Percentiles rank a stretch among this genome's conserved stretches.
Evolutionary conservation across 306 rosid genomes (phyloP).

Genomic region (Cicer chorassanicum): DNA sequence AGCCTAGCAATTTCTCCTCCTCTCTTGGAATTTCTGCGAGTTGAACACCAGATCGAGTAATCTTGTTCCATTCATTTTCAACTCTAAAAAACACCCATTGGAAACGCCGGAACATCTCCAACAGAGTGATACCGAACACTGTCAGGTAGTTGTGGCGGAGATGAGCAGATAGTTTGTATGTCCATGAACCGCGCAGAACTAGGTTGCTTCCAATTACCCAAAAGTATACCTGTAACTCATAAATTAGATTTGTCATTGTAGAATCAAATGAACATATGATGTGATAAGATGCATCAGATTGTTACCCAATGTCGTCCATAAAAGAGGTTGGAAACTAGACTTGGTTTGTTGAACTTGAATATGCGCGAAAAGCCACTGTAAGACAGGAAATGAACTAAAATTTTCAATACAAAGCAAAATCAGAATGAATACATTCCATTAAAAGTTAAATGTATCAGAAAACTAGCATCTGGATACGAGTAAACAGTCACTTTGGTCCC

Average conservation of each 20-base stretch:
- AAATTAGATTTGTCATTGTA: constrained; percentile 31
- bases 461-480: constrained; percentile 13
- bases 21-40: constrained; percentile 70
- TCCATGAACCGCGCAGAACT: constrained; percentile 88
- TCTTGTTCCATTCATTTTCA: constrained; percentile 90
- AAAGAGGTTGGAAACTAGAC: constrained; percentile 60
- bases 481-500: too few species aligned
- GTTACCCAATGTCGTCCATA: constrained; percentile 86
- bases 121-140: constrained; percentile 68
- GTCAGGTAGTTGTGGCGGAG: constrained; percentile 95
- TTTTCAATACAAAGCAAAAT: constrained; percentile 1
- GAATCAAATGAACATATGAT: constrained; percentile 15
- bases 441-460: constrained; percentile 10
- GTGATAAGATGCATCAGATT: constrained; percentile 10
- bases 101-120: constrained; percentile 92
- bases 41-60: constrained; percentile 67
- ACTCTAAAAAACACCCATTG: constrained; percentile 97
- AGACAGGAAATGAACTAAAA: constrained; percentile 37
- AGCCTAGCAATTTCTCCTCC: constrained; percentile 69
- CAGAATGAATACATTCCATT: constrained; percentile 14
- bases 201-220: constrained; percentile 94
- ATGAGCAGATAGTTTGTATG: constrained; percentile 94
- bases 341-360: constrained; percentile 80
- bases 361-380: constrained; percentile 86
- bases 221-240: constrained; percentile 69